These are phyloP conservation scores for Takashimella koratensis DNA, from an alignment of 1,284 basidiomycete genomes.

Conservation along the genomic window DNA sequence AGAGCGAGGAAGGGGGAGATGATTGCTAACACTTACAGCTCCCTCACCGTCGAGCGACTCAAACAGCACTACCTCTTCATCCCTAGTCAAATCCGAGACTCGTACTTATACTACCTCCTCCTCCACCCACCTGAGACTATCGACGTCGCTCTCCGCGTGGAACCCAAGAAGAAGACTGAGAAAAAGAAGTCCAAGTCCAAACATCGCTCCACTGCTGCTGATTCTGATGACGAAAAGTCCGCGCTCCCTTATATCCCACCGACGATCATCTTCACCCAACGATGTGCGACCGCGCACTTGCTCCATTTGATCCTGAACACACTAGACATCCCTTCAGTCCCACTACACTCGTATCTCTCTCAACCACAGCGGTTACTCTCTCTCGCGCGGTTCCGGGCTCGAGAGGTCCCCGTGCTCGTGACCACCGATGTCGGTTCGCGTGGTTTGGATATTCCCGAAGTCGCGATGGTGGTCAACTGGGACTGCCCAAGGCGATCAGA, in stretches of 20 bases:
- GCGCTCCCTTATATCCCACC: constrained; percentile 62
- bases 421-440: constrained; percentile 93
- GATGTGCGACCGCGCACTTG: constrained; percentile 83
- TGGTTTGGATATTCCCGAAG: constrained; percentile 91
- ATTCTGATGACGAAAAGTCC: constrained; percentile 52
- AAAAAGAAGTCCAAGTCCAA: constrained; percentile 7
- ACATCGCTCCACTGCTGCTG: constrained; percentile 35
- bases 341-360: constrained; percentile 88
- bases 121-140: constrained; percentile 81
- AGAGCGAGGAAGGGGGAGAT: neutral
- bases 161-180: constrained; percentile 10
- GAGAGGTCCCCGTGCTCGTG: constrained; percentile 83
- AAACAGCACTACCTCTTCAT: constrained; percentile 89
- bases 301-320: constrained; percentile 75
- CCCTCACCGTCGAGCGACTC: constrained; percentile 79
- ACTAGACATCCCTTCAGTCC: constrained; percentile 76
- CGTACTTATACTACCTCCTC: constrained; percentile 86
- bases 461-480: constrained; percentile 95
- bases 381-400: constrained; percentile 80
- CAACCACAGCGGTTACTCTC: constrained; percentile 80
- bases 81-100: constrained; percentile 90
- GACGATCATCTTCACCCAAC: constrained; percentile 93
- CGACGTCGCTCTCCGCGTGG: constrained; percentile 32
- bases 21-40: constrained; percentile 51
- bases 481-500: constrained; percentile 68